These are phyloP conservation scores for Nitzschia putrida DNA, from an alignment of 108 stramenopile species.

Conservation along the genomic window DNA sequence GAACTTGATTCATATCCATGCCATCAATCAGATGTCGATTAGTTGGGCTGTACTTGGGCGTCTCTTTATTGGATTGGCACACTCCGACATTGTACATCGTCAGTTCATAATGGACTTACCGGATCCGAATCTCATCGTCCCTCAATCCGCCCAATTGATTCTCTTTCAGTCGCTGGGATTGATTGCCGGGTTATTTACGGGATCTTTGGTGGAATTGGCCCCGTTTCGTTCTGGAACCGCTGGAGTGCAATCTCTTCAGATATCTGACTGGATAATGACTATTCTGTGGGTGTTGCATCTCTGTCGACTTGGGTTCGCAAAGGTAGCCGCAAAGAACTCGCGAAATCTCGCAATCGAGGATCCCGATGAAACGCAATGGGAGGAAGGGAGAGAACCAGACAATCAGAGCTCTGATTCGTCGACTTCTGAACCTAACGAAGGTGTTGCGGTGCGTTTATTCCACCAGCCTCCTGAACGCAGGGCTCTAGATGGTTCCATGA, in stretches of 20 bases:
- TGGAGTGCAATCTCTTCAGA: slow-evolving; percentile 41
- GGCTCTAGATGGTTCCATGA: background rate
- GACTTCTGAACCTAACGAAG: slow-evolving; percentile 14
- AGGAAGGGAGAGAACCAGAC: background rate
- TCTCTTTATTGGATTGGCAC: slow-evolving; percentile 64
- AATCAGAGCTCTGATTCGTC: slow-evolving; percentile 32
- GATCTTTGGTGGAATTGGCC: slow-evolving; percentile 42
- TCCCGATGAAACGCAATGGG: background rate
- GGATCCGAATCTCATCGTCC: slow-evolving; percentile 50
- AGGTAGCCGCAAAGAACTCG: background rate
- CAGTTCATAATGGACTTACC: slow-evolving; percentile 61
- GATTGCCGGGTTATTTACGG: slow-evolving; percentile 61
- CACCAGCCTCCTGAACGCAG: slow-evolving; percentile 22
- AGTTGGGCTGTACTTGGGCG: slow-evolving; percentile 61
- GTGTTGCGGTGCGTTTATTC: slow-evolving; percentile 9
- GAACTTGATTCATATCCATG: slow-evolving; percentile 56
- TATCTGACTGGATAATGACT: slow-evolving; percentile 58
- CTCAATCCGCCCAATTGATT: slow-evolving; percentile 65
- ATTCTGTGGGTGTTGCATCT: slow-evolving; percentile 51
- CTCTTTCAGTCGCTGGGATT: slow-evolving; percentile 57
- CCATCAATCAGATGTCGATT: slow-evolving; percentile 51
- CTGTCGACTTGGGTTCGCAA: slow-evolving; percentile 18
- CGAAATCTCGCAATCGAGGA: background rate
- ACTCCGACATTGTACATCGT: slow-evolving; percentile 63
- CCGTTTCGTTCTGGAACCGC: slow-evolving; percentile 23